phyloP scores from a whole-genome alignment of 1,284 basidiomycete species.

The Tylopilus sp. region DNA sequence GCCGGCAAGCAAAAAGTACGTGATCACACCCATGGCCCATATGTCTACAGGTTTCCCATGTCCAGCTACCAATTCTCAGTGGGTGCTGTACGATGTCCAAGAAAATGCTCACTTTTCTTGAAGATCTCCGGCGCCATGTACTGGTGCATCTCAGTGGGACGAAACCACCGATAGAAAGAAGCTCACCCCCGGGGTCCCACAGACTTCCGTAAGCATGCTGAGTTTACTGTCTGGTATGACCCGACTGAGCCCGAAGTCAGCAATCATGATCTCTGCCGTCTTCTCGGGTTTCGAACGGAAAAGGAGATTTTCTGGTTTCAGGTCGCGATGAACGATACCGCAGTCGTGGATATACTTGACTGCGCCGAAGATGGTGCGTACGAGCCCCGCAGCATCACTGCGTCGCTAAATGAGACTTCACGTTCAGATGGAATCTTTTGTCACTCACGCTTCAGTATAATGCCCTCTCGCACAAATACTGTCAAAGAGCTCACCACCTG shows the following conservation, averaged over 20 bases:
- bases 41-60: conserved; percentile 96
- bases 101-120: conserved; percentile 66
- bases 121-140: conserved; percentile 99
- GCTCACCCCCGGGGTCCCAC: conserved; percentile 79
- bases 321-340: conserved; percentile 94
- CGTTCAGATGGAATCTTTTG: conserved; percentile 2
- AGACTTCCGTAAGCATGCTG: conserved; percentile 87
- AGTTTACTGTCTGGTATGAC: conserved; percentile 90
- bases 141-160: conserved; percentile 32
- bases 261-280: conserved; percentile 89
- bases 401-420: conserved; percentile 2
- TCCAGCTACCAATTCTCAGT: conserved; percentile 52
- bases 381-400: conserved; percentile 86
- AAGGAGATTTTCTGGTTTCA: conserved; percentile 96
- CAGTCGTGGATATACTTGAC: conserved; percentile 90
- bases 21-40: conserved; percentile 96
- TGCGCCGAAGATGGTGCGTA: conserved; percentile 81
- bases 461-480: conserved; percentile 97
- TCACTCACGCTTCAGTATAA: conserved; percentile 84
- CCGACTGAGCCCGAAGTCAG: conserved; percentile 91
- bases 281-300: conserved; percentile 89
- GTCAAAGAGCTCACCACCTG: conserved; percentile 96
- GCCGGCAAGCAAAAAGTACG: conserved; percentile 88
- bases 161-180: background rate
- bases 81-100: background rate